phyloP scores from a whole-genome alignment of 108 stramenopile genomes.

The Skeletonema costatum region DNA sequence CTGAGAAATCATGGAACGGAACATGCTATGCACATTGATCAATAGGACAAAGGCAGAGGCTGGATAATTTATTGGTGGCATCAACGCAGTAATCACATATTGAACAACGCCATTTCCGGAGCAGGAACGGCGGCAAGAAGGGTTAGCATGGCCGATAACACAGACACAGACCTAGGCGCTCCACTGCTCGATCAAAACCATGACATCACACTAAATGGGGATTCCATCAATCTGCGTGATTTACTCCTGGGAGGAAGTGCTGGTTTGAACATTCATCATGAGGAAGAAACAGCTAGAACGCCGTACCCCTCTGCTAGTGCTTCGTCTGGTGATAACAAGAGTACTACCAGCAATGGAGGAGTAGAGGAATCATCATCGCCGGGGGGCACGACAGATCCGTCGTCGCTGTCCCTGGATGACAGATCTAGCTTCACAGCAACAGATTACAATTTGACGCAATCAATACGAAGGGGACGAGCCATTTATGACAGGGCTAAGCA shows the following conservation, averaged over 20 bases:
- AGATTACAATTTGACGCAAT: not conserved
- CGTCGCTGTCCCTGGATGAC: not conserved
- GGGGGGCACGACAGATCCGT: not conserved
- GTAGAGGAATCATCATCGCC: not conserved
- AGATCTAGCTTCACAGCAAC: not conserved
- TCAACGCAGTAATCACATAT: no score
- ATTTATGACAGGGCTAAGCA: constrained; percentile 1
- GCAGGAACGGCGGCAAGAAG: not conserved
- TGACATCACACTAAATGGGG: constrained; percentile 19
- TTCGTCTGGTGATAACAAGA: not conserved
- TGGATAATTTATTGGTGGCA: no score
- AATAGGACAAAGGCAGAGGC: no score
- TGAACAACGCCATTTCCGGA: no score
- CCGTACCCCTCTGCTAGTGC: not conserved
- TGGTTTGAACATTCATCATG: not conserved
- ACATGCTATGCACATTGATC: no score
- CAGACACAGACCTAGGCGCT: not conserved
- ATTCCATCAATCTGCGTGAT: constrained; percentile 28
- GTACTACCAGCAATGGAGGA: not conserved
- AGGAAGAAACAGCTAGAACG: not conserved
- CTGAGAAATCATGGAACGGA: no score
- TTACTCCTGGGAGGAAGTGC: constrained; percentile 1
- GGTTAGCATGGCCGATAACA: not conserved
- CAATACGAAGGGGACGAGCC: not conserved
- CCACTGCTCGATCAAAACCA: not conserved